phyloP scores from a whole-genome alignment of 345 rosid species.

The Populus simonii region DNA sequence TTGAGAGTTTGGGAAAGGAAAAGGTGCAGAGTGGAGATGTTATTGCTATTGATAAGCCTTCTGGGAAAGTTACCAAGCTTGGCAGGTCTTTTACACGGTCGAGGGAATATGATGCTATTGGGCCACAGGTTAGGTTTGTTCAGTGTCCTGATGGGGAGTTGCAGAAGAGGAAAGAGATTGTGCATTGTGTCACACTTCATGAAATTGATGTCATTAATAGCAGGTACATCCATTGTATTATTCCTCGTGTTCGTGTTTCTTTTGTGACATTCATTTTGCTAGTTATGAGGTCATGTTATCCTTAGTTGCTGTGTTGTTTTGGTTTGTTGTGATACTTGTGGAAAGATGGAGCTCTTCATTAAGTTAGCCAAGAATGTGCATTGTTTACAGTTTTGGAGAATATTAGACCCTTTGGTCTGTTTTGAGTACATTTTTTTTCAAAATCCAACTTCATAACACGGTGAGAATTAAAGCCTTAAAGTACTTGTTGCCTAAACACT shows the following conservation, averaged over 20 bases:
- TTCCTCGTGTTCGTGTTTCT: background rate
- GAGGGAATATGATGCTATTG: conserved; percentile 94
- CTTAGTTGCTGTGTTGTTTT: background rate
- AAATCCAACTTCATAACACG: background rate
- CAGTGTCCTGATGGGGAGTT: conserved; percentile 97
- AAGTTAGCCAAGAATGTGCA: background rate
- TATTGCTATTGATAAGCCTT: conserved; percentile 79
- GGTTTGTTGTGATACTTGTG: background rate
- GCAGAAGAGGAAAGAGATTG: conserved; percentile 96
- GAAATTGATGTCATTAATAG: conserved; percentile 98
- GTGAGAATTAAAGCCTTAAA: background rate
- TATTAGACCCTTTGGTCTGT: background rate
- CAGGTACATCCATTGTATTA: conserved; percentile 42
- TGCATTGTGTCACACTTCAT: conserved; percentile 89
- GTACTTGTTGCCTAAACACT: background rate
- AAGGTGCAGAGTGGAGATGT: conserved; percentile 97
- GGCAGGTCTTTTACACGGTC: conserved; percentile 93
- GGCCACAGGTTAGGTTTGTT: conserved; percentile 89
- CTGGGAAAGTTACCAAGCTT: conserved; percentile 83
- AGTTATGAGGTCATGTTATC: background rate
- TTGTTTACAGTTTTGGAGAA: background rate
- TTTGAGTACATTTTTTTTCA: background rate
- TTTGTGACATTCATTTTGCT: background rate
- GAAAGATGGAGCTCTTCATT: background rate
- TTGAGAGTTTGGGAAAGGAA: conserved; percentile 80